Percentiles rank a stretch among this genome's conserved stretches.
Evolutionary conservation across 331 rosid genomes (phyloP).

Genomic region (Phaseolus coccineus): DNA sequence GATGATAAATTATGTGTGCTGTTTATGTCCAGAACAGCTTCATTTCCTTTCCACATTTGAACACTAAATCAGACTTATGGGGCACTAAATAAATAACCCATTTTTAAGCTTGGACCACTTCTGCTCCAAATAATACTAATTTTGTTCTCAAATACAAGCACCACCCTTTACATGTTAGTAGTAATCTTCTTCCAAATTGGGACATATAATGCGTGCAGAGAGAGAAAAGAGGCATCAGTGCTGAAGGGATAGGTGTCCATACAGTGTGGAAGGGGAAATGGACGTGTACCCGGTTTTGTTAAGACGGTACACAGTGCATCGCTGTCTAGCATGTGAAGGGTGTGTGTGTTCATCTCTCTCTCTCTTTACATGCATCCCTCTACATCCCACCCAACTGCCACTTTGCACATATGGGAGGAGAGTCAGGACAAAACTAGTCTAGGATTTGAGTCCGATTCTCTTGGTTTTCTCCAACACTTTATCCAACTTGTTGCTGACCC

Average conservation of each 20-base stretch:
- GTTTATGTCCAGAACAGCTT: constrained; percentile 34
- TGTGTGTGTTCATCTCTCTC: constrained; percentile 45
- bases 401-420: constrained; percentile 27
- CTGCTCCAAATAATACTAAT: not conserved
- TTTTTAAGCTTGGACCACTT: constrained; percentile 44
- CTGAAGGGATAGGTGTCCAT: constrained; percentile 64
- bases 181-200: constrained; percentile 33
- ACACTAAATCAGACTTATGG: constrained; percentile 37
- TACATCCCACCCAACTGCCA: constrained; percentile 62
- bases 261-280: constrained; percentile 56
- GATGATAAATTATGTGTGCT: constrained; percentile 27
- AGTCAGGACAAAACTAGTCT: constrained; percentile 65
- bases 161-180: constrained; percentile 9
- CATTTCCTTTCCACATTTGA: constrained; percentile 46
- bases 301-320: constrained; percentile 68
- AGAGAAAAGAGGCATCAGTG: constrained; percentile 34
- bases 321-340: constrained; percentile 91
- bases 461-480: constrained; percentile 52
- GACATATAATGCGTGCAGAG: constrained; percentile 20
- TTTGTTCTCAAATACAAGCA: constrained; percentile 1
- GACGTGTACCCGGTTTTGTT: constrained; percentile 71
- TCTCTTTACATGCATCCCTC: constrained; percentile 51
- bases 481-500: constrained; percentile 50
- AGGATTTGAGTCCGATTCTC: constrained; percentile 58
- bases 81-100: not conserved